A percentile compares a stretch with the other conserved stretches of the same genome.
Evolutionary conservation across 495 filamentous ascomycete species (phyloP).

Genomic region (Chaetomium fimeti): DNA sequence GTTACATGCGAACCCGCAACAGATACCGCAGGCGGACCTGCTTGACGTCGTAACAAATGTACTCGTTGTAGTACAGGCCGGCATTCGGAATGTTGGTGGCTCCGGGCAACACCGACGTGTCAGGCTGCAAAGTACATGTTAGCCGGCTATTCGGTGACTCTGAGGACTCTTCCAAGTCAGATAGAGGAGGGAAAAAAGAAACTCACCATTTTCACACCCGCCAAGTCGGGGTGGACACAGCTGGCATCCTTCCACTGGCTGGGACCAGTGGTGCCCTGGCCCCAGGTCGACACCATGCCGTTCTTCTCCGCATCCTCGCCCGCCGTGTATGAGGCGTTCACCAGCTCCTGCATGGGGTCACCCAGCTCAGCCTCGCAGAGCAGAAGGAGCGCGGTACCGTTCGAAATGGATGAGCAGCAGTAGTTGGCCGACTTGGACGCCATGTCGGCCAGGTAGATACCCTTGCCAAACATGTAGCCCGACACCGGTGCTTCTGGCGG

Average conservation of each 20-base stretch:
- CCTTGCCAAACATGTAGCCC: constrained; percentile 82
- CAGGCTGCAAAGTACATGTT: constrained; percentile 43
- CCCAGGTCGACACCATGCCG: constrained; percentile 64
- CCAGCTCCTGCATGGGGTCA: constrained; percentile 62
- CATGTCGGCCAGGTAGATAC: constrained; percentile 87
- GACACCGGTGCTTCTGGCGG: constrained; percentile 76
- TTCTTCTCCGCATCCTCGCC: constrained; percentile 58
- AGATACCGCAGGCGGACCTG: constrained; percentile 79
- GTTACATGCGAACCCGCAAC: constrained; percentile 59
- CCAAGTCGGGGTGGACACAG: constrained; percentile 58
- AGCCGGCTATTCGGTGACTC: constrained; percentile 13
- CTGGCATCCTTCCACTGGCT: constrained; percentile 72
- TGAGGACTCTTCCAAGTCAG: neutral
- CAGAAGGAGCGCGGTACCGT: constrained; percentile 56
- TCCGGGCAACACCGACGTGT: constrained; percentile 41
- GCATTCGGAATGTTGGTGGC: constrained; percentile 37
- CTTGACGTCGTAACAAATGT: constrained; percentile 74
- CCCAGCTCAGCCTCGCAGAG: constrained; percentile 82
- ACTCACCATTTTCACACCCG: constrained; percentile 63
- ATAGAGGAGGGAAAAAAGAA: neutral
- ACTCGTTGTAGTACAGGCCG: constrained; percentile 62
- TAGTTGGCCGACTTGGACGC: constrained; percentile 73
- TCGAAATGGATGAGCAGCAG: constrained; percentile 53
- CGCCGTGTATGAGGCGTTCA: constrained; percentile 55
- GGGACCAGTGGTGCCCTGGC: constrained; percentile 61